Conservation (phyloP, 805 yeast species). For the Starmerella geochares region DNA sequence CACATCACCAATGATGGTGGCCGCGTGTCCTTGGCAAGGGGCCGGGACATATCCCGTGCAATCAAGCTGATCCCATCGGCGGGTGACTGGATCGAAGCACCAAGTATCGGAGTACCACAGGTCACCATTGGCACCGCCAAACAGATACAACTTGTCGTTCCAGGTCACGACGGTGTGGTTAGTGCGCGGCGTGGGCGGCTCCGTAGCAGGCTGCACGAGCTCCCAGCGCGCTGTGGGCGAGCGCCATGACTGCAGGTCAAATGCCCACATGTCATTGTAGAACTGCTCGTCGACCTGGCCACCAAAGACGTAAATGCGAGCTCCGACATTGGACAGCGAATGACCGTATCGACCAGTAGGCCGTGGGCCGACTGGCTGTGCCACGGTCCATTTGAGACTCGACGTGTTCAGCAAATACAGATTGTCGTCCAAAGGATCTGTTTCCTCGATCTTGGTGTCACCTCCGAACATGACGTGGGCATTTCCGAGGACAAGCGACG, state of each 20-base stretch:
- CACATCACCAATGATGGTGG: constrained; percentile 64
- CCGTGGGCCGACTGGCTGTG: constrained; percentile 60
- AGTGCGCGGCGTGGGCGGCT: constrained; percentile 51
- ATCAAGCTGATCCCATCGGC: constrained; percentile 60
- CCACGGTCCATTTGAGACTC: constrained; percentile 67
- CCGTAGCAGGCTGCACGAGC: constrained; percentile 45
- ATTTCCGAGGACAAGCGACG: constrained; percentile 82
- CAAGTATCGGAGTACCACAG: constrained; percentile 66
- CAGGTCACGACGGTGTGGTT: constrained; percentile 82
- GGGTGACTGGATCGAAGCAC: constrained; percentile 59
- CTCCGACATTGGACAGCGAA: constrained; percentile 62
- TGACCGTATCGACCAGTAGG: constrained; percentile 95
- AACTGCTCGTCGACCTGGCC: constrained; percentile 82
- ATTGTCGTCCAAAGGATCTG: constrained; percentile 79
- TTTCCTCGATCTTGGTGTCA: constrained; percentile 61
- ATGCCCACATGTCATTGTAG: constrained; percentile 74
- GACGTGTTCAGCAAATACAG: constrained; percentile 76
- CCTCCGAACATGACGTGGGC: constrained; percentile 96
- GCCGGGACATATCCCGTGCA: constrained; percentile 70
- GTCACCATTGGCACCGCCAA: constrained; percentile 82
- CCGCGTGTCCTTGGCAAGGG: constrained; percentile 85
- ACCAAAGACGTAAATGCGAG: constrained; percentile 72
- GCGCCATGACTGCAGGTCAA: constrained; percentile 78
- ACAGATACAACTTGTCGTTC: constrained; percentile 69
- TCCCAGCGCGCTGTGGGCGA: constrained; percentile 81